Evolutionary conservation across 176 grass and related monocot species (phyloP), one percentile per base, ranked within the genome.

Genomic region (Juncus inflexus): DNA sequence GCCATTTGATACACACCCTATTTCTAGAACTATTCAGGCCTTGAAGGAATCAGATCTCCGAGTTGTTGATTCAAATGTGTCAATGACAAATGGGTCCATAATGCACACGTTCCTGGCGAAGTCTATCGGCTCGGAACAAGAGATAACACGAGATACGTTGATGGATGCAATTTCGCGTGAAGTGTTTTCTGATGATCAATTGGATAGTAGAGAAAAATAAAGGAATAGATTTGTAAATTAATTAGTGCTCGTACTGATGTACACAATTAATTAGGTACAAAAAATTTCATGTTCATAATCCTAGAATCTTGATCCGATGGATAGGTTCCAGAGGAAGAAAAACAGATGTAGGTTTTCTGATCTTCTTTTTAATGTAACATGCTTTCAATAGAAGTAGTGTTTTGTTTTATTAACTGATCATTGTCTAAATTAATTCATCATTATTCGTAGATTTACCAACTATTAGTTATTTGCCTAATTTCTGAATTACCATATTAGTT

Each of bases 21-120:
- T 80, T 12, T 60, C 81, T 3, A 40, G 81, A 39, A 74, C 87
- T 12, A 50, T 96, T 58, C 76, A 60, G 64, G 84, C 81, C 64
- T 66, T 90, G 42, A 49, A 66, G 45, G 78, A 76, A 35, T 79
- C 81, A 0, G 58, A 80, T 58, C 63, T 90, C 15, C 60, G 56
- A 41, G 84, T 96, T 12, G 55, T 78, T 57, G 83, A 85, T 12
- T 90, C 91, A 8, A 70, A 83, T 40, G 70, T 90, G 55, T 69
- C 65, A 7, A 74, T 83, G 59, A 66, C 28, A 12, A 81, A 71
- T 35, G 83, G 69, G 58, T 67, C 57, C 45, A 84, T 90, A 12
- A 81, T 78, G 52, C 91, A 96, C 86, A 87, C 87, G 3, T 83
- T 96, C 14, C 63, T 87, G 72, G 78, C 90, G 38, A 80, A 74